phyloP scores from a whole-genome alignment of 2,329 filamentous ascomycete species.

The Sclerotinia glacialis region DNA sequence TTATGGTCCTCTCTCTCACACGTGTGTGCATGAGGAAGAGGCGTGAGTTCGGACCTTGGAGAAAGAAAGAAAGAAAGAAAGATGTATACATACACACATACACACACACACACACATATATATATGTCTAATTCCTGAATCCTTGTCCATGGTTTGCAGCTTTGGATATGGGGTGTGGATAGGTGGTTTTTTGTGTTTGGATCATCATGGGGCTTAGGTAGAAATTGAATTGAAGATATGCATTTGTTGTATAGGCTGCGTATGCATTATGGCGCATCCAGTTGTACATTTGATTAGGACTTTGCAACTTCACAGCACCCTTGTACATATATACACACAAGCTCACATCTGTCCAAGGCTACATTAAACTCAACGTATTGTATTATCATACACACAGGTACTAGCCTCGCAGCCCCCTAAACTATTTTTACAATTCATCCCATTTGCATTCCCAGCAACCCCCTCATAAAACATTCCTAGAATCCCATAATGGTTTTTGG shows the following conservation, averaged over 20 bases:
- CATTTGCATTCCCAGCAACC: neutral
- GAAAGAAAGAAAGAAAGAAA: no score
- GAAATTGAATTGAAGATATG: neutral
- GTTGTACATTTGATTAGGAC: neutral
- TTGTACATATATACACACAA: neutral
- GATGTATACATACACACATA: no score
- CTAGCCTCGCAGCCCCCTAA: neutral
- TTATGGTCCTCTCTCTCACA: no score
- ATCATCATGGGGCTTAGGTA: neutral
- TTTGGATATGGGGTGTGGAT: neutral
- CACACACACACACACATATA: no score
- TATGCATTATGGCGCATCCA: neutral
- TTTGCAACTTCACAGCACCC: neutral
- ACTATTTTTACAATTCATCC: conserved; percentile 12
- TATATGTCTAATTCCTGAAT: no score
- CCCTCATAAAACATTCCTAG: neutral
- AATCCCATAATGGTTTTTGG: neutral
- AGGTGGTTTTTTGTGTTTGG: neutral
- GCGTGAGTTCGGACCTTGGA: no score
- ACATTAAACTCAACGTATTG: neutral
- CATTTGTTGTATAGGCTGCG: neutral
- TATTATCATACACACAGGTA: neutral
- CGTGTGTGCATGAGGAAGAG: no score
- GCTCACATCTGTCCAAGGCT: neutral
- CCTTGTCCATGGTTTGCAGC: no score